phyloP scores from a whole-genome alignment of 2,329 filamentous ascomycete species.

The Ascochyta fabae region DNA sequence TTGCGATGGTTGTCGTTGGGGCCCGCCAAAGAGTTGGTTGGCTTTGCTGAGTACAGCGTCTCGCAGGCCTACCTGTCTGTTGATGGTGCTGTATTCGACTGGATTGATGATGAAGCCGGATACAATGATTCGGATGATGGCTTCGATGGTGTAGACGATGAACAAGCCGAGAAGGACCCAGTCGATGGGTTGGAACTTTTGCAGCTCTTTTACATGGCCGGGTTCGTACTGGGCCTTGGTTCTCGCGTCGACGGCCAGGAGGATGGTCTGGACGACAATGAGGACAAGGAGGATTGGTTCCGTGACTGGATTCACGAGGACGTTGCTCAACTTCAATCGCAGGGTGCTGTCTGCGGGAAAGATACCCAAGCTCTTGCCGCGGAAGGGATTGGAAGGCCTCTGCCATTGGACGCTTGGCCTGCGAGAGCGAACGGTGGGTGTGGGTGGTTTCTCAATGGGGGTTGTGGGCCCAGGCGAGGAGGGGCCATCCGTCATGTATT shows the following conservation, averaged over 20 bases:
- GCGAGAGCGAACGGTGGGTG: slow-evolving; percentile 32
- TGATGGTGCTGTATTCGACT: slow-evolving; percentile 87
- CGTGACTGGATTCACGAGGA: slow-evolving; percentile 84
- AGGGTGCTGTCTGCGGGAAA: slow-evolving; percentile 80
- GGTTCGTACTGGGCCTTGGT: slow-evolving; percentile 70
- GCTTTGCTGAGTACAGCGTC: slow-evolving; percentile 79
- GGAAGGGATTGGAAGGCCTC: slow-evolving; percentile 72
- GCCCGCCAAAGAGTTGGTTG: slow-evolving; percentile 74
- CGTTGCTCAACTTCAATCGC: slow-evolving; percentile 76
- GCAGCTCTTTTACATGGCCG: slow-evolving; percentile 54
- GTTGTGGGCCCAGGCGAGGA: slow-evolving; percentile 35
- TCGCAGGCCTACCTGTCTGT: slow-evolving; percentile 75
- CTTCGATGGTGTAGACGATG: slow-evolving; percentile 85
- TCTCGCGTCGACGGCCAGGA: slow-evolving; percentile 85
- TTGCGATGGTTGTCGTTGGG: slow-evolving; percentile 74
- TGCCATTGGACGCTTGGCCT: slow-evolving; percentile 52
- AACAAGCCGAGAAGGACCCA: slow-evolving; percentile 85
- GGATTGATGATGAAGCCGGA: slow-evolving; percentile 94
- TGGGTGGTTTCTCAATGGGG: slow-evolving; percentile 49
- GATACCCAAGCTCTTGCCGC: slow-evolving; percentile 83
- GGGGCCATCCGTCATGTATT: slow-evolving; percentile 54
- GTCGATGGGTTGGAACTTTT: slow-evolving; percentile 77
- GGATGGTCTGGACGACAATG: slow-evolving; percentile 84
- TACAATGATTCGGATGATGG: slow-evolving; percentile 83
- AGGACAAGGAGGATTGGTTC: slow-evolving; percentile 86